These are phyloP conservation scores for Trichoderma harzianum DNA, from an alignment of 2,329 filamentous ascomycete species.

Conservation along the genomic window DNA sequence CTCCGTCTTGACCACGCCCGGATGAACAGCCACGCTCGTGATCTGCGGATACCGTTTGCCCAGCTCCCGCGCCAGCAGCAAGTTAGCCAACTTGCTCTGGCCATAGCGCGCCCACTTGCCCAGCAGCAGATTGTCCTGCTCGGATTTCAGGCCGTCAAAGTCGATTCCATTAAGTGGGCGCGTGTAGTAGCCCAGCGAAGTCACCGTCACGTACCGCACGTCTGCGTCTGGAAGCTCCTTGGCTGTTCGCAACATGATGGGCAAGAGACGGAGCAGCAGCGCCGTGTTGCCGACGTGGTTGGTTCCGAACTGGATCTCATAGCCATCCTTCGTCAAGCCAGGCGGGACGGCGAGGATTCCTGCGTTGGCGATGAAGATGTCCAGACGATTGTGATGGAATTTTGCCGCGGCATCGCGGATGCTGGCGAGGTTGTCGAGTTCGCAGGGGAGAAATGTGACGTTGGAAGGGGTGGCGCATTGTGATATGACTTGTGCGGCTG, in stretches of 20 bases:
- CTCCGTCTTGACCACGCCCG: conserved; percentile 30
- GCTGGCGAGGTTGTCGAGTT: neutral
- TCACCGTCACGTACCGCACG: conserved; percentile 27
- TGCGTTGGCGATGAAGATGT: conserved; percentile 47
- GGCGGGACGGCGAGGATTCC: conserved; percentile 41
- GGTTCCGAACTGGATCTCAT: conserved; percentile 47
- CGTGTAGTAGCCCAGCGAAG: conserved; percentile 28
- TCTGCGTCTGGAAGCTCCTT: conserved; percentile 20
- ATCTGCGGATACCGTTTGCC: conserved; percentile 26
- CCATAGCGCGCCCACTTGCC: conserved; percentile 27
- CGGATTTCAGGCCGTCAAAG: conserved; percentile 30
- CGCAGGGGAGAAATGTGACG: conserved; percentile 36
- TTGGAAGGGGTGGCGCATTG: conserved; percentile 40
- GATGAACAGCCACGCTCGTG: conserved; percentile 28
- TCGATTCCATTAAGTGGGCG: conserved; percentile 28
- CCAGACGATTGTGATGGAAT: conserved; percentile 38
- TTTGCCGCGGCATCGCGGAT: conserved; percentile 39
- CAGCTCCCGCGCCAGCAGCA: conserved; percentile 30
- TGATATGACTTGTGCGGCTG: conserved; percentile 23
- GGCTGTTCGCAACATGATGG: conserved; percentile 30
- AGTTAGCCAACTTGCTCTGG: conserved; percentile 33
- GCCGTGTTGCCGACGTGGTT: conserved; percentile 50
- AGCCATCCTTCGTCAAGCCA: conserved; percentile 41
- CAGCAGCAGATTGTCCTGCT: conserved; percentile 20
- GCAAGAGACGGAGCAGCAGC: conserved; percentile 38